Evolutionary conservation across 768 basidiomycete genomes (phyloP).

Genomic region (Rubroboletus satanas): DNA sequence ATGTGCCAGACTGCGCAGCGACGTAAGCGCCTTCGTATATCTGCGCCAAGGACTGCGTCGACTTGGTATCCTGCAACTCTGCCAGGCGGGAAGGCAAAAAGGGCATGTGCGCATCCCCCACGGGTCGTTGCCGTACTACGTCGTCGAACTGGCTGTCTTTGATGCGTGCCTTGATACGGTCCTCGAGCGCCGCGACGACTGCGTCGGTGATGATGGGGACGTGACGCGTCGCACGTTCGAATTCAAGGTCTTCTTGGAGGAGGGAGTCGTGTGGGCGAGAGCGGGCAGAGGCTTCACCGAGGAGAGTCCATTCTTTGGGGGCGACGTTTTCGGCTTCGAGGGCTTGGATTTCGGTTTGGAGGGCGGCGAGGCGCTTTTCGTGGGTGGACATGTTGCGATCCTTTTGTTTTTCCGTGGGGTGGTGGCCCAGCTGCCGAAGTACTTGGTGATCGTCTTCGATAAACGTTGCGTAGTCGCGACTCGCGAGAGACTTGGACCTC

Average conservation of each 20-base stretch:
- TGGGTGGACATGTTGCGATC: slow-evolving; percentile 41
- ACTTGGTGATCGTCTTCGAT: too few species aligned
- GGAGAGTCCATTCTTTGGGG: slow-evolving; percentile 87
- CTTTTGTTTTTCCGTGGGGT: background rate
- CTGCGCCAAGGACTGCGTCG: slow-evolving; percentile 85
- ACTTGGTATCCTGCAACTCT: slow-evolving; percentile 87
- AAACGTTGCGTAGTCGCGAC: too few species aligned
- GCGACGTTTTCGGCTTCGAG: slow-evolving; percentile 87
- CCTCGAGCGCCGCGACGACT: slow-evolving; percentile 75
- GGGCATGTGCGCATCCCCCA: slow-evolving; percentile 65
- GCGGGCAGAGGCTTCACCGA: slow-evolving; percentile 84
- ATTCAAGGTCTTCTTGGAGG: slow-evolving; percentile 92
- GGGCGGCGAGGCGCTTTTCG: slow-evolving; percentile 69
- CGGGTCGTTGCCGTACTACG: slow-evolving; percentile 73
- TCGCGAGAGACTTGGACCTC: too few species aligned
- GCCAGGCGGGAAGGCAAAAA: slow-evolving; percentile 89
- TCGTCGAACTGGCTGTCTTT: slow-evolving; percentile 86
- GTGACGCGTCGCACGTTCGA: slow-evolving; percentile 83
- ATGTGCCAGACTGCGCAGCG: slow-evolving; percentile 52
- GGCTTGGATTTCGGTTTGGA: slow-evolving; percentile 73
- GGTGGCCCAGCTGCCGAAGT: too few species aligned
- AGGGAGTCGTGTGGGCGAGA: slow-evolving; percentile 87
- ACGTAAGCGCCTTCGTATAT: slow-evolving; percentile 94
- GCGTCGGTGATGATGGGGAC: slow-evolving; percentile 91
- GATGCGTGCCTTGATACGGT: slow-evolving; percentile 86